Evolutionary conservation across 352 stramenopile species (phyloP), one percentile per base, ranked within the genome.

Genomic region (Phytophthora melonis): DNA sequence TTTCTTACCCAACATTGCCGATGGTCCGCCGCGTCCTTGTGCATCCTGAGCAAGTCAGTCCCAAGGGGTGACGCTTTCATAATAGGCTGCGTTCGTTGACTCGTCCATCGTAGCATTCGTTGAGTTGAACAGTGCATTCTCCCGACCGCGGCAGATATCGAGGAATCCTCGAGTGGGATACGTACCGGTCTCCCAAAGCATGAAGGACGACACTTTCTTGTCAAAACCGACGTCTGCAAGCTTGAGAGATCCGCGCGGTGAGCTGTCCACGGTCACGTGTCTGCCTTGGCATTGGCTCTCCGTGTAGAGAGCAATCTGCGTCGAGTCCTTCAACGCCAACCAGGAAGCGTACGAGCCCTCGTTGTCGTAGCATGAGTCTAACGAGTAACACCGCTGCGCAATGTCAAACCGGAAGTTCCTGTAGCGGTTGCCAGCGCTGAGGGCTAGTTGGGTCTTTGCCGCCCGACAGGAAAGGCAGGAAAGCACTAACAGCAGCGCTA

Each of bases 331-430:
- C 16, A 52, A 19, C 43, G 43, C 43, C 43, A 52, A 11, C 43
- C 13, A 52, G 43, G 43, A 52, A 4, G 43, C 43, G 14, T 19
- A 52, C 11, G 43, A 52, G 43, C 43, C 43, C 14, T 23, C 14
- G 43, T 52, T 19, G 43, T 23, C 16, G 43, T 11, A 52, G 43
- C 43, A 52, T 3, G 14, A 52, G 43, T 52, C 43, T 16, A 52
- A 23, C 36, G 64, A 66, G 36, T 66, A 66, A n/a, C 65, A 72
- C 1, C 21, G 21, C 49, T 72, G 57, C 47, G 65, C 21, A 25
- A 66, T 57, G 57, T 60, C 47, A 55, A 72, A 43, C 2, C 39
- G 8, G 59, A 72, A 72, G n/a, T 45, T 66, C 30, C 58, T 57
- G 49, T 66, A 71, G 32, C 45, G 36, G 39, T 64, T n/a, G 3